These are phyloP conservation scores for Avena insularis DNA, from an alignment of 176 grass and related monocot genomes.

Conservation along the genomic window DNA sequence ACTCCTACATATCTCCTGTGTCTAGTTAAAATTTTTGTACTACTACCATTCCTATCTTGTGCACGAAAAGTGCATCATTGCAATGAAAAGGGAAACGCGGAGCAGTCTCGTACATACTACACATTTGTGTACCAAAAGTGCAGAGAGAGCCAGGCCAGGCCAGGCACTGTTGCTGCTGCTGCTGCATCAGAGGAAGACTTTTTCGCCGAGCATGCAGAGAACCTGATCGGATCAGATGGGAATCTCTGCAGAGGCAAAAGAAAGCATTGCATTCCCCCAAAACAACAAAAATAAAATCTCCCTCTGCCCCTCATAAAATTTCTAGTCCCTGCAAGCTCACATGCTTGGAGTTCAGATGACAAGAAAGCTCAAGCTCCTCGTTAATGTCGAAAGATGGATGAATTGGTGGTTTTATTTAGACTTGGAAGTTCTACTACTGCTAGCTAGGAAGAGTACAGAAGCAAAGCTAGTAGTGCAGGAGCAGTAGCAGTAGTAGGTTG, in stretches of 20 bases:
- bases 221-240: conserved; percentile 47
- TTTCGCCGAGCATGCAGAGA: conserved; percentile 40
- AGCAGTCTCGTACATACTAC: conserved; percentile 21
- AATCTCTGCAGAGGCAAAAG: conserved; percentile 44
- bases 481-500: neutral
- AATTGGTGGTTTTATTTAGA: neutral
- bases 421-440: neutral
- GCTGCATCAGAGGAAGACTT: conserved; percentile 47
- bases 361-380: conserved; percentile 4
- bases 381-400: conserved; percentile 23
- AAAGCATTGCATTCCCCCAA: conserved; percentile 27
- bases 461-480: neutral
- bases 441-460: neutral
- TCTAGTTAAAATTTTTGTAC: neutral
- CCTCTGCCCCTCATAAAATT: neutral
- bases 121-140: conserved; percentile 40
- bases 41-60: neutral
- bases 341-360: conserved; percentile 21
- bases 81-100: conserved; percentile 35
- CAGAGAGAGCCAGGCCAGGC: neutral
- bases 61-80: conserved; percentile 44
- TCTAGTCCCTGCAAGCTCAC: conserved; percentile 27
- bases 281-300: neutral
- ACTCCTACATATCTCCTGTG: no score
- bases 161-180: neutral